phyloP scores from a whole-genome alignment of 2,329 filamentous ascomycete species.

The Thielaviopsis musarum region DNA sequence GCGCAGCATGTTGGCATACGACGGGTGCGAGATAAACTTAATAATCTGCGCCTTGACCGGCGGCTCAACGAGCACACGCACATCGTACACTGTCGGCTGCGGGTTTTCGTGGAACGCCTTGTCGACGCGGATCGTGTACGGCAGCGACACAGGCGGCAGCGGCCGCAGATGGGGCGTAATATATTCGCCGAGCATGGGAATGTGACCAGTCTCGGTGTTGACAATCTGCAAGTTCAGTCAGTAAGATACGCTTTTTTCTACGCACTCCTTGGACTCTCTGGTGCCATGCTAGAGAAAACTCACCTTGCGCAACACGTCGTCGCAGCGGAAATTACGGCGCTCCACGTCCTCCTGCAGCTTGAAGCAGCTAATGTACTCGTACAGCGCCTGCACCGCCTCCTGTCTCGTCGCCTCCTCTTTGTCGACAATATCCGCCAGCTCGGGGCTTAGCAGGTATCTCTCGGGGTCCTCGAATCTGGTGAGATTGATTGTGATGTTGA shows the following conservation, averaged over 20 bases:
- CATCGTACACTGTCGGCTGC: constrained; percentile 72
- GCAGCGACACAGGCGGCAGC: constrained; percentile 64
- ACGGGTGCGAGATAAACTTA: constrained; percentile 49
- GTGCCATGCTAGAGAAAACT: no score
- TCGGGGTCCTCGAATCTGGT: constrained; percentile 73
- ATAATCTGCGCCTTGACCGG: constrained; percentile 53
- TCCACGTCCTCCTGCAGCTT: constrained; percentile 88
- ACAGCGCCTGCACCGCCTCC: constrained; percentile 78
- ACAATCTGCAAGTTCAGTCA: constrained; percentile 41
- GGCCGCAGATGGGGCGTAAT: constrained; percentile 63
- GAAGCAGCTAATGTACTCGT: constrained; percentile 83
- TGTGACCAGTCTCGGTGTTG: constrained; percentile 58
- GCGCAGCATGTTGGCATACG: constrained; percentile 55
- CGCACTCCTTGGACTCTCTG: no score
- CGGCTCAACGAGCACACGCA: constrained; percentile 71
- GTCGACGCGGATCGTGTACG: constrained; percentile 90
- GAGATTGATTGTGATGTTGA: constrained; percentile 80
- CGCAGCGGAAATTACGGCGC: constrained; percentile 80
- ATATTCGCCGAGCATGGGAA: constrained; percentile 70
- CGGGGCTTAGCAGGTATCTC: constrained; percentile 61
- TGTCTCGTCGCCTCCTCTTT: constrained; percentile 73
- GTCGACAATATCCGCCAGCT: constrained; percentile 70
- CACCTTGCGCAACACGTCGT: constrained; percentile 66
- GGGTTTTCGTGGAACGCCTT: constrained; percentile 61
- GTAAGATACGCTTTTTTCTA: not conserved